These are phyloP conservation scores for Pterula multifida DNA, from an alignment of 1,284 basidiomycete genomes.

Conservation along the genomic window DNA sequence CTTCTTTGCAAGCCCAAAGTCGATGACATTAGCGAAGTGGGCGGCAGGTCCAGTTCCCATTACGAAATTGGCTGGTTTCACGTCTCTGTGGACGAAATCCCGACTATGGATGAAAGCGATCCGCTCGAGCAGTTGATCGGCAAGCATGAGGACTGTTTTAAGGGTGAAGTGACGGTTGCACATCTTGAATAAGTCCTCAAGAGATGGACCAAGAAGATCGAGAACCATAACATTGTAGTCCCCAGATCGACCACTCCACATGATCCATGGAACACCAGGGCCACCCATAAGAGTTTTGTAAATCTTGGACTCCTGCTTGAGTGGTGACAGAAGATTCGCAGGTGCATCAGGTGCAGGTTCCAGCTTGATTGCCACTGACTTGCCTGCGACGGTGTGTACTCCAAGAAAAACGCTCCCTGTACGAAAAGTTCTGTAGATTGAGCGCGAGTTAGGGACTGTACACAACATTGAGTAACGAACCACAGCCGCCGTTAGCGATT, in stretches of 20 bases:
- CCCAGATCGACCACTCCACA: constrained; percentile 90
- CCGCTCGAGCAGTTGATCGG: constrained; percentile 82
- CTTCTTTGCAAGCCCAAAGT: constrained; percentile 95
- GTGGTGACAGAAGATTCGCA: constrained; percentile 31
- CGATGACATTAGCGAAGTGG: constrained; percentile 79
- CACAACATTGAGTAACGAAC: constrained; percentile 36
- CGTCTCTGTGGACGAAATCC: constrained; percentile 80
- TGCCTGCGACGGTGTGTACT: constrained; percentile 90
- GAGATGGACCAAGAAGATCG: constrained; percentile 85
- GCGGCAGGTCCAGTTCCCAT: constrained; percentile 51
- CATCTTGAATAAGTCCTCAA: constrained; percentile 93
- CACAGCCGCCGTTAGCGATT: constrained; percentile 90
- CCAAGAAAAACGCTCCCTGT: constrained; percentile 80
- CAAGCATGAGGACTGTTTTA: constrained; percentile 86
- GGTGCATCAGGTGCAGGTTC: constrained; percentile 47
- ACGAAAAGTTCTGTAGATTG: constrained; percentile 1
- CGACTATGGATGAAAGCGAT: constrained; percentile 68
- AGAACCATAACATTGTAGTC: constrained; percentile 97
- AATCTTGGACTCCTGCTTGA: constrained; percentile 87
- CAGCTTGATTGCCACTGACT: constrained; percentile 95
- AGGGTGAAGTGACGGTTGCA: constrained; percentile 88
- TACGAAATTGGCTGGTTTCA: constrained; percentile 95
- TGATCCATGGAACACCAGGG: constrained; percentile 88
- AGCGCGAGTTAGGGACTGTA: constrained; percentile 8
- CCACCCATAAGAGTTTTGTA: constrained; percentile 91